phyloP scores from a whole-genome alignment of 371 early-diverging fungal species.

The Lichtheimia hyalospora region DNA sequence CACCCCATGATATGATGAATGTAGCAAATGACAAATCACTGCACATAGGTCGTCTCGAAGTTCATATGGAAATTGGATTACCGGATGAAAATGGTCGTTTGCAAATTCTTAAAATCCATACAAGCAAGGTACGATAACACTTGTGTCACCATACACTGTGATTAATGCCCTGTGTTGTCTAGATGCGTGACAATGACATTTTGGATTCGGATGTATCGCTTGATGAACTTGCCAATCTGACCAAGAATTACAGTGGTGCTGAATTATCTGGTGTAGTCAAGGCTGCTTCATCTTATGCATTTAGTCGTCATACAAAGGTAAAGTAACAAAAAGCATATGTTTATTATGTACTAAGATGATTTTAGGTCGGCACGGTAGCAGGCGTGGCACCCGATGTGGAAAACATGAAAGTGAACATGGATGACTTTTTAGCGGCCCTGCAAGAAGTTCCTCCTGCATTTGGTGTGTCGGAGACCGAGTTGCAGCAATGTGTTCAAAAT shows the following conservation, averaged over 20 bases:
- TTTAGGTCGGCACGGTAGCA: conserved; percentile 72
- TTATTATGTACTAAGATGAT: neutral
- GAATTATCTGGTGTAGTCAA: conserved; percentile 98
- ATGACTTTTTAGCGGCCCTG: conserved; percentile 94
- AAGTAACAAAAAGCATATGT: neutral
- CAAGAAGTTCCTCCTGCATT: conserved; percentile 98
- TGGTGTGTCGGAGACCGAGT: conserved; percentile 95
- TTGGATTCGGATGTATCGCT: conserved; percentile 91
- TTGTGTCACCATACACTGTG: too few relatives aligned
- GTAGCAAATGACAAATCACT: too few relatives aligned
- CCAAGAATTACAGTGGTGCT: conserved; percentile 99
- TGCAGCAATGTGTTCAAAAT: conserved; percentile 83
- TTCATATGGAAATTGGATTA: conserved; percentile 94
- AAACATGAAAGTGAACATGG: conserved; percentile 86
- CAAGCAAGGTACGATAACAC: conserved; percentile 58
- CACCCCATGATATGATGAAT: neutral
- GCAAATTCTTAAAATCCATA: conserved; percentile 96
- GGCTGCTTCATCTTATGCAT: conserved; percentile 98
- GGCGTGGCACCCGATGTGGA: conserved; percentile 81
- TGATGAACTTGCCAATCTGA: conserved; percentile 83
- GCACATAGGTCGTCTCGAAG: conserved; percentile 83
- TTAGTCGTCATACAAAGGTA: conserved; percentile 96
- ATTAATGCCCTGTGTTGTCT: conserved; percentile 6
- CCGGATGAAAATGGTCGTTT: conserved; percentile 92
- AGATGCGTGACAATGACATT: conserved; percentile 89